Evolutionary conservation across 139 green algal genomes (phyloP).

Genomic region (Chlorella vulgaris): DNA sequence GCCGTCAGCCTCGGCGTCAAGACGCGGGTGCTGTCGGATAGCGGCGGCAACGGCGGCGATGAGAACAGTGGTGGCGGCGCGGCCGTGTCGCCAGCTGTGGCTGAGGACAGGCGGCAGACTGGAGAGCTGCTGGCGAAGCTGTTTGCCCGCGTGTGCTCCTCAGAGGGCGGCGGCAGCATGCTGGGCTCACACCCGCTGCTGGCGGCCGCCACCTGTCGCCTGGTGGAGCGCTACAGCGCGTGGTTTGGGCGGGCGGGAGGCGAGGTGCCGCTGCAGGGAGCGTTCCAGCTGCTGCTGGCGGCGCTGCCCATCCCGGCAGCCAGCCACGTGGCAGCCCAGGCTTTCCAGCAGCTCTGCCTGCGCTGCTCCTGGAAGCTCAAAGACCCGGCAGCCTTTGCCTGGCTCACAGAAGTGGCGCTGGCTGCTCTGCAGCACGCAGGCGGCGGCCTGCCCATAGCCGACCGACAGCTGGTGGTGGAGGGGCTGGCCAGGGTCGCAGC

Average conservation of each 20-base stretch:
- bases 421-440: constrained; percentile 39
- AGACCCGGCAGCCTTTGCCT: constrained; percentile 5
- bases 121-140: constrained; percentile 41
- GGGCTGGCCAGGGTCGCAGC: constrained; percentile 62
- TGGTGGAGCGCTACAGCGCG: constrained; percentile 59
- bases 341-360: constrained; percentile 65
- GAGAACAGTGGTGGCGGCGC: constrained; percentile 5
- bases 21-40: background rate
- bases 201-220: constrained; percentile 36
- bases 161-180: constrained; percentile 6
- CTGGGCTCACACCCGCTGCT: constrained; percentile 27
- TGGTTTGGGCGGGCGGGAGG: constrained; percentile 58
- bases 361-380: constrained; percentile 43
- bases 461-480: constrained; percentile 61
- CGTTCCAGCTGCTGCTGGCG: constrained; percentile 25
- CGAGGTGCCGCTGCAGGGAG: constrained; percentile 26
- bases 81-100: background rate
- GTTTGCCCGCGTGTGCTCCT: constrained; percentile 52
- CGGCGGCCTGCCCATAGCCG: constrained; percentile 31
- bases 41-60: background rate
- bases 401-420: constrained; percentile 32
- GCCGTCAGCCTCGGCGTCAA: constrained; percentile 25
- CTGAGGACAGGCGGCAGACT: constrained; percentile 15
- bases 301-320: constrained; percentile 14
- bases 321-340: constrained; percentile 27